These are phyloP conservation scores for Aspergillus fumigatiaffinis DNA, from an alignment of 2,329 filamentous ascomycete genomes.

Conservation along the genomic window DNA sequence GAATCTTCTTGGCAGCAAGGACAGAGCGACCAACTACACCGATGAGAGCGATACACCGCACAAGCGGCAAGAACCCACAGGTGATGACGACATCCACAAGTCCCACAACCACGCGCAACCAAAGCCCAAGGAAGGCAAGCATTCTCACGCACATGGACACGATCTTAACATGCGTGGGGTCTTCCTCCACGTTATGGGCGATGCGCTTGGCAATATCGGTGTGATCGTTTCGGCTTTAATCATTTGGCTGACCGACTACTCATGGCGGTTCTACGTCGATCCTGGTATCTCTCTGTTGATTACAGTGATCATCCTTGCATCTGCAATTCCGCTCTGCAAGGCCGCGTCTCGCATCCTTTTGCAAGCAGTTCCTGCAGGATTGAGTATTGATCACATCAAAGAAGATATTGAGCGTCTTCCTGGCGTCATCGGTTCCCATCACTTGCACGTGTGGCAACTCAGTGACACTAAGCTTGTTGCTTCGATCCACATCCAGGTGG, in stretches of 20 bases:
- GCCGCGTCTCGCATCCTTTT: conserved; percentile 71
- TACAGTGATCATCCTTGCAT: conserved; percentile 65
- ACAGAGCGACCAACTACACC: conserved; percentile 33
- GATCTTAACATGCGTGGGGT: conserved; percentile 89
- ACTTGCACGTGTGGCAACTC: conserved; percentile 96
- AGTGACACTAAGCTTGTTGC: conserved; percentile 93
- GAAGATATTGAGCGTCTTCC: conserved; percentile 83
- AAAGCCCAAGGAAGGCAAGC: conserved; percentile 57
- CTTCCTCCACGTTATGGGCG: conserved; percentile 58
- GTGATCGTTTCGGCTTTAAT: conserved; percentile 64
- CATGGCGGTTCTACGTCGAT: conserved; percentile 82
- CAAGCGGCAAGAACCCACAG: conserved; percentile 8
- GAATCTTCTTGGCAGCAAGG: conserved; percentile 40
- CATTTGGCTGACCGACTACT: conserved; percentile 85
- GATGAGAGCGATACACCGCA: conserved; percentile 20
- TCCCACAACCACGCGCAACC: conserved; percentile 76
- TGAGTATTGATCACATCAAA: conserved; percentile 84
- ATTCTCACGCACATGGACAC: conserved; percentile 42
- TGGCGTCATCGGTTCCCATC: conserved; percentile 86
- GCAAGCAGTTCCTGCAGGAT: conserved; percentile 85
- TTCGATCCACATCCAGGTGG: conserved; percentile 87
- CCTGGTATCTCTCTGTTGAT: conserved; percentile 91
- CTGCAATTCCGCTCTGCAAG: conserved; percentile 50
- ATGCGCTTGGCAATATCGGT: conserved; percentile 47
- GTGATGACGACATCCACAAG: conserved; percentile 51